These are phyloP conservation scores for Alternaria alternata DNA, from an alignment of 2,329 filamentous ascomycete species.

Conservation along the genomic window DNA sequence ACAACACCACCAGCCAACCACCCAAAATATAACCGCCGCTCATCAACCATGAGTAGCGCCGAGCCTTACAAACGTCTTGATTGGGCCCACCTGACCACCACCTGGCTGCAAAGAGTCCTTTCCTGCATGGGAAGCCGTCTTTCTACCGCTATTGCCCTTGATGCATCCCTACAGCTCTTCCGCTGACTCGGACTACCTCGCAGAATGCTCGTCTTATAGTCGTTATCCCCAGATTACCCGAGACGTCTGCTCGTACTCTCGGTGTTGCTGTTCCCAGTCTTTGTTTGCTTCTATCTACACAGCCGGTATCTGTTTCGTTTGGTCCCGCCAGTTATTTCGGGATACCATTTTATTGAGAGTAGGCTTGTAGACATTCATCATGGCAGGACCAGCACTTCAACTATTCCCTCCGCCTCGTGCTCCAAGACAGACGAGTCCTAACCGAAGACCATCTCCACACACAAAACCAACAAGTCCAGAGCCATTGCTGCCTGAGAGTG, in stretches of 20 bases:
- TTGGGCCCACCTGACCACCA: constrained; percentile 41
- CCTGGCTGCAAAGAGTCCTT: constrained; percentile 34
- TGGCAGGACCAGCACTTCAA: constrained; percentile 49
- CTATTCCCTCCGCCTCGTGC: constrained; percentile 50
- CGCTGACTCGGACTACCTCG: constrained; percentile 8
- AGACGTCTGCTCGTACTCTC: constrained; percentile 27
- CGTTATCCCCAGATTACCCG: constrained; percentile 45
- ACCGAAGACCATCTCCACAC: constrained; percentile 32
- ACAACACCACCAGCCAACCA: constrained; percentile 45
- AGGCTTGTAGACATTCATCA: constrained; percentile 28
- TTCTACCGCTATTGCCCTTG: constrained; percentile 46
- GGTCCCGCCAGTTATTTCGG: constrained; percentile 28
- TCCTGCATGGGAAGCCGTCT: constrained; percentile 43
- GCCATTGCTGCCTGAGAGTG: constrained; percentile 40
- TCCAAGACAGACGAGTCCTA: constrained; percentile 45
- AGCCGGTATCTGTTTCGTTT: constrained; percentile 20
- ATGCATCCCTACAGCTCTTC: constrained; percentile 24
- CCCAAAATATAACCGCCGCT: constrained; percentile 47
- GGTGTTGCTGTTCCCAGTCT: constrained; percentile 24
- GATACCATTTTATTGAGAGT: constrained; percentile 21
- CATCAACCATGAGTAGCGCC: constrained; percentile 43
- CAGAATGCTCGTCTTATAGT: constrained; percentile 41
- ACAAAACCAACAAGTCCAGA: constrained; percentile 43
- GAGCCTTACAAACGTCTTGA: constrained; percentile 39
- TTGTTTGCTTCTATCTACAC: constrained; percentile 20